Percentiles rank a stretch among this genome's conserved stretches.
phyloP scores from a whole-genome alignment of 805 yeast genomes.

The Spathaspora girioi region DNA sequence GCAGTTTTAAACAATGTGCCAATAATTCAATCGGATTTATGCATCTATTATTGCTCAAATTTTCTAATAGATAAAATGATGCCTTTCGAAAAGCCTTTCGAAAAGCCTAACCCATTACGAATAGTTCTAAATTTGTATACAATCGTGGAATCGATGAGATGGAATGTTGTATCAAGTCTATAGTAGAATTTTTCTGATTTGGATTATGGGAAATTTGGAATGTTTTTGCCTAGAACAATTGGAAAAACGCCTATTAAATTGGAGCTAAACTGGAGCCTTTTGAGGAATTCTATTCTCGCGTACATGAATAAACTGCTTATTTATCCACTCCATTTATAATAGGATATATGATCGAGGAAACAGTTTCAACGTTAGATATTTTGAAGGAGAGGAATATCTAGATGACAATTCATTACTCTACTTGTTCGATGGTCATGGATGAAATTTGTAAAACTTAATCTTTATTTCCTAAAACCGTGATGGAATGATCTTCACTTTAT shows the following conservation, averaged over 20 bases:
- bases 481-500: background rate
- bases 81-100: background rate
- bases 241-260: too few species aligned
- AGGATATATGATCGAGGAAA: too few species aligned
- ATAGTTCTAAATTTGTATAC: background rate
- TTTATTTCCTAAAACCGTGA: background rate
- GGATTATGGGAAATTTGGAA: too few species aligned
- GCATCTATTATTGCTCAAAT: background rate
- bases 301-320: too few species aligned
- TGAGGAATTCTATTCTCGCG: too few species aligned
- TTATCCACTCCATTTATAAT: too few species aligned
- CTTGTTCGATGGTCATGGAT: background rate
- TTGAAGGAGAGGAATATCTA: background rate
- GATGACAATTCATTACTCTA: background rate
- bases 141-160: background rate
- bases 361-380: too few species aligned
- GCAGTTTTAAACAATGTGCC: background rate
- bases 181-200: too few species aligned
- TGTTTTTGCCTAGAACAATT: too few species aligned
- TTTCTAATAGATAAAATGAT: too few species aligned
- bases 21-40: background rate
- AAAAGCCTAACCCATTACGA: background rate
- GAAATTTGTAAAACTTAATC: background rate
- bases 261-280: too few species aligned
- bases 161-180: background rate